Evolutionary conservation across 2,329 filamentous ascomycete genomes (phyloP), one percentile per base, ranked within the genome.

Genomic region (Grosmannia huntii): DNA sequence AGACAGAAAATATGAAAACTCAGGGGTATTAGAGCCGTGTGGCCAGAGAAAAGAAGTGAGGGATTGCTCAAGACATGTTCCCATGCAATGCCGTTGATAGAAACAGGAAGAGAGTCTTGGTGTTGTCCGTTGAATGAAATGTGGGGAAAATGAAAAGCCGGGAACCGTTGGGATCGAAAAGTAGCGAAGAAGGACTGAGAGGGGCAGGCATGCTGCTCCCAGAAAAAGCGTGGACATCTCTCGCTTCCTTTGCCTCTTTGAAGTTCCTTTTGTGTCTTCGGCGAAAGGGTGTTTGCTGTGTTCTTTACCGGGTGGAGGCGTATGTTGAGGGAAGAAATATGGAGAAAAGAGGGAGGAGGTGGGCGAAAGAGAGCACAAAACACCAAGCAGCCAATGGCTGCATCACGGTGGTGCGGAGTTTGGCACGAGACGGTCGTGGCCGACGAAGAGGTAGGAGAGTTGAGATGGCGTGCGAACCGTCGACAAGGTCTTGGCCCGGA

Each of bases 371-470:
- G 27, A 9, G 38, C 16, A 36, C 9, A 21, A 21, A 23, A 46
- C 19, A 46, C 19, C 3, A 27, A 10, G 16, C 33, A 48, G 33
- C 31, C 9, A 31, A 36, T 21, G 41, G 53, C 33, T 56, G 33
- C 50, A 12, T 55, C 51, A 59, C 23, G 65, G 60, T 49, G 71
- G 70, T 59, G 71, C 69, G 51, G 72, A 74, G 49, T 68, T 70
- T 59, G 71, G 71, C 65, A 71, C 68, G 62, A 71, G 67, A 60
- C 71, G 70, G 64, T 73, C 69, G 61, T 77, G 70, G 63, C 73
- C 72, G 61, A 74, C 72, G 59, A 81, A 71, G 63, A 80, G 71
- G 61, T 74, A 70, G 51, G 77, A 75, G 59, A 81, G 72, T 65
- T 72, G 72, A 44, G 77, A 81, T 25, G 76, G 76, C 60, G 70